Conservation (phyloP, 2,329 filamentous ascomycete species). For the Fusarium cicatricum region DNA sequence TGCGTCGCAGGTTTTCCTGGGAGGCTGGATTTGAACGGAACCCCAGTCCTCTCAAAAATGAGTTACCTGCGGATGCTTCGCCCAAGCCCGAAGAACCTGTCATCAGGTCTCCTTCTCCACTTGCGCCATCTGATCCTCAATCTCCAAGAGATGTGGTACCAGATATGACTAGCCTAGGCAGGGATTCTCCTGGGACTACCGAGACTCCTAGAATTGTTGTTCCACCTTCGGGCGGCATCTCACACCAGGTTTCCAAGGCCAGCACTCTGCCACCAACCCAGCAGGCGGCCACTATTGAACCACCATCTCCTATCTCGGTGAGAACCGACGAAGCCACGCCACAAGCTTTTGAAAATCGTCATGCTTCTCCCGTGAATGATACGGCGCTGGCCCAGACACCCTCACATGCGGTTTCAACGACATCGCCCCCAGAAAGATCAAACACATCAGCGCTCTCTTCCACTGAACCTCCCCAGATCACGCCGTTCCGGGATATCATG, state of each 20-base stretch:
- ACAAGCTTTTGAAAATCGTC: constrained; percentile 37
- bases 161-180: constrained; percentile 13
- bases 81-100: constrained; percentile 12
- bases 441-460: constrained; percentile 23
- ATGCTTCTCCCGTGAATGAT: constrained; percentile 56
- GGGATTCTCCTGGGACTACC: constrained; percentile 21
- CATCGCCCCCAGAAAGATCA: constrained; percentile 46
- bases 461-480: constrained; percentile 46
- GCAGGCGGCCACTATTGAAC: constrained; percentile 44
- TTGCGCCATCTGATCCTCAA: constrained; percentile 18
- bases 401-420: constrained; percentile 47
- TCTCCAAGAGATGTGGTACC: constrained; percentile 20
- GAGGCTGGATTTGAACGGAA: constrained; percentile 43
- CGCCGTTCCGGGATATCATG: constrained; percentile 80
- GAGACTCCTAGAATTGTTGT: constrained; percentile 34
- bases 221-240: constrained; percentile 31
- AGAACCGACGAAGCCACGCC: constrained; percentile 43
- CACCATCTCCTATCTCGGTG: constrained; percentile 55
- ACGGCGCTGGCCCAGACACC: constrained; percentile 50
- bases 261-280: constrained; percentile 32
- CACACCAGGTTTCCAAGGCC: constrained; percentile 39
- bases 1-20: constrained; percentile 50
- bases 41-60: constrained; percentile 20
- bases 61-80: constrained; percentile 10
- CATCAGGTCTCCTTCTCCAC: constrained; percentile 20